Evolutionary conservation across 2,329 filamentous ascomycete genomes (phyloP), one percentile per base, ranked within the genome.

Genomic region (Pezizomycotina sp.): DNA sequence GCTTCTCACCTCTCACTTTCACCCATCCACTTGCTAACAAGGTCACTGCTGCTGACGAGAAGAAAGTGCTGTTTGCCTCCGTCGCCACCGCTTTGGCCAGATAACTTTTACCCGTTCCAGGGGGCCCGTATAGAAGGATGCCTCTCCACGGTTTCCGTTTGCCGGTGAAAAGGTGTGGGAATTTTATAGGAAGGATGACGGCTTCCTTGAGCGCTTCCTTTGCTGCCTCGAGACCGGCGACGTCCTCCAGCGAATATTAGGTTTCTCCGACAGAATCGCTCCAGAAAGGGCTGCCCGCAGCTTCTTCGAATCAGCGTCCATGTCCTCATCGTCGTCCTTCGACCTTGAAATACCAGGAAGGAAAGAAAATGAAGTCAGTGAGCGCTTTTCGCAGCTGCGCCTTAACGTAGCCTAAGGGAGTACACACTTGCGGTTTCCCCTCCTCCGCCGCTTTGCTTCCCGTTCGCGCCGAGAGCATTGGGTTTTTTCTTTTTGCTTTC

Each of bases 11-110:
- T 73, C 71, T 98, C 89, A 65, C 80, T 91, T 61, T 98, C 89
- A 63, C 89, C 89, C 89, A 98, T 98, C 89, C 89, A 98, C 57
- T 98, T 98, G 58, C 82, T 92, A 43, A 98, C 89, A 58, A 98
- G 59, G 57, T 98, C 89, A 55, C 82, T 92, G 66, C 81, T 92
- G 61, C 81, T 92, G 48, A 98, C 86, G 83, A 93, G 68, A 98
- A 98, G 57, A 98, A 98, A 3, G 89, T 95, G 60, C 84, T 93
- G 60, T 98, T 95, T 41, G 89, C 89, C 60, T 98, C 89, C 12
- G 89, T 98, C 34, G 89, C 89, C 32, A 98, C 86, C 2, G 89
- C 89, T 60, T 95, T 98, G 45, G 89, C 89, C 35, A 98, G 64
- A 58, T 93, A 93, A 64, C 79, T 89, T 65, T 98, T 98, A 62